Evolutionary conservation across 345 rosid species (phyloP).

Genomic region (Toxicodendron radicans): DNA sequence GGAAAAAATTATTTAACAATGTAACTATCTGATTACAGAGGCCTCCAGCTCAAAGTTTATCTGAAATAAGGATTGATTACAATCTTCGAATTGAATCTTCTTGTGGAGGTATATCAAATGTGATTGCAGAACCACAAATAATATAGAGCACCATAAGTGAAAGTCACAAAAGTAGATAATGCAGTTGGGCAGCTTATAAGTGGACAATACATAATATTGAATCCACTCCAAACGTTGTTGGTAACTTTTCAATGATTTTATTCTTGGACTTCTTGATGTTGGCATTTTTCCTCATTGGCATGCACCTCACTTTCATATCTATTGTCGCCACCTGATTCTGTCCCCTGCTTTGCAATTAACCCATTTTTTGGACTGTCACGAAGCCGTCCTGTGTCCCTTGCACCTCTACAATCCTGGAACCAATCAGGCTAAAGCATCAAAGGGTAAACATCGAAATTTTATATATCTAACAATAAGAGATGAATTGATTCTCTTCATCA

Average conservation of each 20-base stretch:
- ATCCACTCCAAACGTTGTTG: slow-evolving; percentile 18
- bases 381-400: slow-evolving; percentile 30
- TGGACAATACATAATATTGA: slow-evolving; percentile 6
- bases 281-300: slow-evolving; percentile 20
- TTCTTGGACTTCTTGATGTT: slow-evolving; percentile 26
- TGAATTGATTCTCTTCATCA: not conserved
- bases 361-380: slow-evolving; percentile 18
- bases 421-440: slow-evolving; percentile 13
- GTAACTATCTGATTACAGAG: slow-evolving; percentile 10
- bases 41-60: slow-evolving; percentile 1
- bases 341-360: slow-evolving; percentile 19
- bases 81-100: slow-evolving; percentile 13
- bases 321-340: slow-evolving; percentile 23
- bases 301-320: slow-evolving; percentile 13
- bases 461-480: not conserved
- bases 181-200: slow-evolving; percentile 12
- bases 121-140: not conserved
- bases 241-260: slow-evolving; percentile 10
- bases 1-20: not conserved
- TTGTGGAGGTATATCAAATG: not conserved
- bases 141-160: not conserved
- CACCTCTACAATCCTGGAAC: slow-evolving; percentile 45
- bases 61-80: slow-evolving; percentile 2
- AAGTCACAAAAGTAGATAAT: slow-evolving; percentile 1
- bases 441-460: not conserved